Percentiles rank a stretch among this genome's conserved stretches.
These are phyloP conservation scores for Tulasnella sp. DNA, from an alignment of 768 basidiomycete species.

Conservation along the genomic window DNA sequence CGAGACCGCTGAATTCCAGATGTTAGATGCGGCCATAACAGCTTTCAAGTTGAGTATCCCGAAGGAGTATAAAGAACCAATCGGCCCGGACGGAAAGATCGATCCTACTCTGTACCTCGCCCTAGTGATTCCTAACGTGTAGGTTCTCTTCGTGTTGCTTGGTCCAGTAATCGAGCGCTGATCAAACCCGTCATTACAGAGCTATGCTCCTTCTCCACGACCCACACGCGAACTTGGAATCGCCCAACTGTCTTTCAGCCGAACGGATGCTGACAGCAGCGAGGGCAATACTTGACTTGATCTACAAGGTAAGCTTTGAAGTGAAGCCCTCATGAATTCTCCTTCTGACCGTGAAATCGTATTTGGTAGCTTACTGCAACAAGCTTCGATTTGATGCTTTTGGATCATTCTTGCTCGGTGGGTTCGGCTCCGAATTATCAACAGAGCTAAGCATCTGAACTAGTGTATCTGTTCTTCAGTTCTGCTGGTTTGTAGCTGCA, in stretches of 20 bases:
- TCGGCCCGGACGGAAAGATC: slow-evolving; percentile 37
- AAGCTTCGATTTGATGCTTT: slow-evolving; percentile 59
- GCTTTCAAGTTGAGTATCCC: slow-evolving; percentile 57
- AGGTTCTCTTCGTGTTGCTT: background rate
- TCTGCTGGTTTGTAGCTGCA: slow-evolving; percentile 63
- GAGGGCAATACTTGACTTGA: slow-evolving; percentile 56
- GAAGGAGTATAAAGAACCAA: slow-evolving; percentile 46
- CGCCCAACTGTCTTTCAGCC: slow-evolving; percentile 56
- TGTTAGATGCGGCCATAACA: slow-evolving; percentile 50
- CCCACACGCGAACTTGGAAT: slow-evolving; percentile 57
- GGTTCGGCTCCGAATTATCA: slow-evolving; percentile 24
- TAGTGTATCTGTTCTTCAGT: slow-evolving; percentile 33
- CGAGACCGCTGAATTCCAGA: slow-evolving; percentile 53
- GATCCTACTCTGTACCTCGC: slow-evolving; percentile 48
- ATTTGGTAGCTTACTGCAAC: slow-evolving; percentile 41
- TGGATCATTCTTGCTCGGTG: slow-evolving; percentile 66
- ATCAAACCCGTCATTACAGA: slow-evolving; percentile 33
- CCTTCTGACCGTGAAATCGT: background rate
- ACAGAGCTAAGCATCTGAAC: background rate
- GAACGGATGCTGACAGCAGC: slow-evolving; percentile 60
- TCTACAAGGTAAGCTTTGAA: slow-evolving; percentile 42
- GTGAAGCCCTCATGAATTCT: background rate
- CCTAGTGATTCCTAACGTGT: slow-evolving; percentile 29
- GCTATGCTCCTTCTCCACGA: slow-evolving; percentile 66
- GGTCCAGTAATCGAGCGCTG: background rate